phyloP scores from a whole-genome alignment of 495 filamentous ascomycete species.

The Endocarpon pusillum region DNA sequence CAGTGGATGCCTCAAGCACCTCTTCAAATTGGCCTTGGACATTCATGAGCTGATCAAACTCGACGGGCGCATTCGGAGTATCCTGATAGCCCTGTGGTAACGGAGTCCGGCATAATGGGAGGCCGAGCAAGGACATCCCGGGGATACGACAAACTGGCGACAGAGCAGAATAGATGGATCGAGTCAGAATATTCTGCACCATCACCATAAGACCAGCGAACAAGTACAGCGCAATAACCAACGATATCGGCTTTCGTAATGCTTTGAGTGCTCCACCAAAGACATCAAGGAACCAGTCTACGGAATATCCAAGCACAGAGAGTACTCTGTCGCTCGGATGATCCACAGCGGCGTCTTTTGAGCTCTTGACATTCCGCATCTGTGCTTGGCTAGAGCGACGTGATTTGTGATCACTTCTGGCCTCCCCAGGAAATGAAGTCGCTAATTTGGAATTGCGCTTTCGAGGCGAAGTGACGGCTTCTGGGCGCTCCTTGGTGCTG shows the following conservation, averaged over 20 bases:
- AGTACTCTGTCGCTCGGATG: constrained; percentile 5
- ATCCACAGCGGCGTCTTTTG: too few relatives aligned
- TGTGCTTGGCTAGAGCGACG: background rate
- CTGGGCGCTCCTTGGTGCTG: constrained; percentile 8
- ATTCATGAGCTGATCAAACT: constrained; percentile 50
- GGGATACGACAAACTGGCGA: constrained; percentile 49
- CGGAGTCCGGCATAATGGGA: constrained; percentile 39
- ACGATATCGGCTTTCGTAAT: constrained; percentile 36
- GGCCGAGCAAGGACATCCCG: constrained; percentile 33
- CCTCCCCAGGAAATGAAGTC: background rate
- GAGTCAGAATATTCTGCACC: constrained; percentile 32
- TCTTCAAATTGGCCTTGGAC: constrained; percentile 49
- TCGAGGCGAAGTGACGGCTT: constrained; percentile 4
- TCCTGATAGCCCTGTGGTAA: constrained; percentile 7
- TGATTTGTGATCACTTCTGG: background rate
- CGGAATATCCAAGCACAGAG: constrained; percentile 4
- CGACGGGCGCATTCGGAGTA: constrained; percentile 19
- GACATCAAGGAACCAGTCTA: constrained; percentile 30
- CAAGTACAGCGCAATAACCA: constrained; percentile 34
- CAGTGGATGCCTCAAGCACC: constrained; percentile 40
- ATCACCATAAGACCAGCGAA: constrained; percentile 29
- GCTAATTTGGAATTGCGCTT: constrained; percentile 1
- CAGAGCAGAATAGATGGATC: constrained; percentile 30
- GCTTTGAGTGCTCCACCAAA: constrained; percentile 29
- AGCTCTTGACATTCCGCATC: constrained; percentile 4